Evolutionary conservation across 306 rosid genomes (phyloP).

Genomic region (Quercus engelmannii): DNA sequence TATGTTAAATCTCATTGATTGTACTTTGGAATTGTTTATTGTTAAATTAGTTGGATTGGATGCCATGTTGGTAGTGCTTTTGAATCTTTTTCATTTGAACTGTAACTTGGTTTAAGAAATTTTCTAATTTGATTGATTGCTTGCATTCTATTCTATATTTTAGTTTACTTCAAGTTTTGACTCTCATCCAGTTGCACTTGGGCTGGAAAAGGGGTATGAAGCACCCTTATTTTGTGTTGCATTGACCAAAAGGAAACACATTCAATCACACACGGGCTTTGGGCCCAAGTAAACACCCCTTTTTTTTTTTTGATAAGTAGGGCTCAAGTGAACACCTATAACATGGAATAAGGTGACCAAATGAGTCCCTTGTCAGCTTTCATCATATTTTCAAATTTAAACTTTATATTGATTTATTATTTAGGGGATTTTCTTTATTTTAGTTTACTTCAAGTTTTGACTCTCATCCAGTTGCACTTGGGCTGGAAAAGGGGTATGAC

Average conservation of each 20-base stretch:
- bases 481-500: not conserved
- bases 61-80: not conserved
- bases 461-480: not conserved
- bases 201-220: not conserved
- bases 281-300: not conserved
- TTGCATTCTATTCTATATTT: conserved; percentile 1
- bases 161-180: not conserved
- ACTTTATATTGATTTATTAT: too few species aligned
- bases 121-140: not conserved
- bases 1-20: conserved; percentile 38
- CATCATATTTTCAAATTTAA: too few species aligned
- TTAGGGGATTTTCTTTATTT: not conserved
- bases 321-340: too few species aligned
- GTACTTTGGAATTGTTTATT: not conserved
- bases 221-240: not conserved
- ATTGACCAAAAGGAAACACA: not conserved
- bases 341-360: too few species aligned
- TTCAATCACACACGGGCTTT: not conserved
- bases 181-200: not conserved
- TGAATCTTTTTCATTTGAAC: conserved; percentile 11
- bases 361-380: too few species aligned
- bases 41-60: not conserved
- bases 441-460: not conserved
- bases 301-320: not conserved
- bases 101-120: not conserved